Conservation (phyloP, 2,329 filamentous ascomycete species). For the Aureobasidium sp. region DNA sequence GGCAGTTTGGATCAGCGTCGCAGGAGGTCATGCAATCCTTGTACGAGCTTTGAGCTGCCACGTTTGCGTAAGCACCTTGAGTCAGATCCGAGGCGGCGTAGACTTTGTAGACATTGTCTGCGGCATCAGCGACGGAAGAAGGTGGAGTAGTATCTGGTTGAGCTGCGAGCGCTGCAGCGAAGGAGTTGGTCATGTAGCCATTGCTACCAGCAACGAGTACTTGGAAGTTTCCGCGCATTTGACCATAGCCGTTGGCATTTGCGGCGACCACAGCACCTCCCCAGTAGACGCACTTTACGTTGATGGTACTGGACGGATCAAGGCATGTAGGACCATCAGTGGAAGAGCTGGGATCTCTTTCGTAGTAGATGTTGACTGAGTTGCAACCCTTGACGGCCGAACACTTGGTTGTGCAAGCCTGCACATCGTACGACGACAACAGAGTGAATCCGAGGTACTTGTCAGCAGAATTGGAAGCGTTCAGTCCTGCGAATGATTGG, state of each 20-base stretch:
- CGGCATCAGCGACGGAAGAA: conserved; percentile 21
- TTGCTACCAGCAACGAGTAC: not conserved
- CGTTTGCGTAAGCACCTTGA: conserved; percentile 19
- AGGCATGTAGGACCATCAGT: conserved; percentile 33
- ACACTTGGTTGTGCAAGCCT: not conserved
- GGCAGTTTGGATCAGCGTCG: conserved; percentile 20
- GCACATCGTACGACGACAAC: not conserved
- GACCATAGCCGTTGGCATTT: conserved; percentile 31
- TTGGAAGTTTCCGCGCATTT: conserved; percentile 25
- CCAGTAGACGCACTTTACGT: conserved; percentile 36
- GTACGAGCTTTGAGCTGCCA: conserved; percentile 17
- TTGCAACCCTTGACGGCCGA: conserved; percentile 6
- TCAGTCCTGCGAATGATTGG: not conserved
- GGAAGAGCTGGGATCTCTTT: conserved; percentile 25
- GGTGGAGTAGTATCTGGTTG: conserved; percentile 13
- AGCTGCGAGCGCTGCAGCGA: conserved; percentile 24
- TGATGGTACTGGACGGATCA: conserved; percentile 37
- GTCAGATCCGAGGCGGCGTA: conserved; percentile 19
- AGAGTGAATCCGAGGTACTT: not conserved
- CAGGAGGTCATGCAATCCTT: conserved; percentile 22
- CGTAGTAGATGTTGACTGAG: conserved; percentile 22
- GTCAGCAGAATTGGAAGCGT: conserved; percentile 2
- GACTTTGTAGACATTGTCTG: conserved; percentile 10
- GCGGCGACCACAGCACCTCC: conserved; percentile 28
- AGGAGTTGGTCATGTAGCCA: conserved; percentile 11